Conservation (phyloP, 306 rosid species). For the Fragaria ananassa region DNA sequence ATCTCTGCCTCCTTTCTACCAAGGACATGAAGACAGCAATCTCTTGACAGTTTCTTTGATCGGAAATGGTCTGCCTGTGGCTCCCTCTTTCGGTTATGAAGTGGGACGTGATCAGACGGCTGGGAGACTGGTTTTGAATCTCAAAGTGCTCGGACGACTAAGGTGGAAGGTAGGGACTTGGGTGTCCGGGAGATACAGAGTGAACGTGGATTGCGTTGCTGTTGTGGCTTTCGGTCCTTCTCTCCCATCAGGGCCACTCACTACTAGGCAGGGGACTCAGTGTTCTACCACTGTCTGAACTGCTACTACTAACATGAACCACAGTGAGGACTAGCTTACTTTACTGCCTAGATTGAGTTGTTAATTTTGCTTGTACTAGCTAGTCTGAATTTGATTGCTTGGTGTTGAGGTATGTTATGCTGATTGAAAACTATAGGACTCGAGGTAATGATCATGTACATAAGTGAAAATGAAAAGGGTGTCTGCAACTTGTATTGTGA, state of each 20-base stretch:
- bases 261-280: constrained; percentile 49
- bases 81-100: constrained; percentile 74
- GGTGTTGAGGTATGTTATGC: constrained; percentile 25
- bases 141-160: constrained; percentile 63
- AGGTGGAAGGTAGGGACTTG: constrained; percentile 93
- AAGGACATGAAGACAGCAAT: constrained; percentile 57
- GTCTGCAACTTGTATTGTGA: constrained; percentile 21
- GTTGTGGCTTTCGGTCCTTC: constrained; percentile 56
- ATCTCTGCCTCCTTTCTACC: constrained; percentile 77
- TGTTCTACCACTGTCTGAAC: constrained; percentile 70
- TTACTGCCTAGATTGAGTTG: background rate
- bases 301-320: constrained; percentile 10
- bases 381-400: constrained; percentile 33
- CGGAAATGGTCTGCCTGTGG: constrained; percentile 58
- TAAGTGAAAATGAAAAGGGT: constrained; percentile 31
- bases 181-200: constrained; percentile 81
- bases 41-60: constrained; percentile 62
- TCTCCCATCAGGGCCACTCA: constrained; percentile 45
- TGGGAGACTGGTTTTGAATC: constrained; percentile 55
- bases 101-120: constrained; percentile 62
- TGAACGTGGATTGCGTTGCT: constrained; percentile 69
- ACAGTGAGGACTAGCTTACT: constrained; percentile 1
- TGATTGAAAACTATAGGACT: constrained; percentile 21
- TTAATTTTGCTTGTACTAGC: background rate
- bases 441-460: constrained; percentile 25